Percentiles rank a stretch among this genome's conserved stretches.
Conservation (phyloP, 805 yeast genomes). For the Candida saitoana region DNA sequence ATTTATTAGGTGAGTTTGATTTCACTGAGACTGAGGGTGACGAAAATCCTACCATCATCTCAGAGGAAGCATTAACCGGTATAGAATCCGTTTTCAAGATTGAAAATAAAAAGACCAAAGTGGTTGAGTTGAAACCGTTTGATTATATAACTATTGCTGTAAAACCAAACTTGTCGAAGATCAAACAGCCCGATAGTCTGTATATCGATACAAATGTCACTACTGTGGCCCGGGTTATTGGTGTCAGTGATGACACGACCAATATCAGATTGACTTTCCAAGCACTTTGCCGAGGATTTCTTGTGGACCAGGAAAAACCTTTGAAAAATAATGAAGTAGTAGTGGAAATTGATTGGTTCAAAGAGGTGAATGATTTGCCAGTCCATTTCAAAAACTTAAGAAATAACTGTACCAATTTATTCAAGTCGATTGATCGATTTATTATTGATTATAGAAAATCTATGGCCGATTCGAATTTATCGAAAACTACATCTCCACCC, state of each 20-base stretch:
- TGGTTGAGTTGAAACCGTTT: slow-evolving; percentile 17
- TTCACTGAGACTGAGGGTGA: slow-evolving; percentile 20
- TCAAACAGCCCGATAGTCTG: slow-evolving; percentile 18
- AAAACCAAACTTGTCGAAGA: slow-evolving; percentile 27
- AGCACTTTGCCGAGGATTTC: slow-evolving; percentile 44
- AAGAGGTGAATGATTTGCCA: slow-evolving; percentile 14
- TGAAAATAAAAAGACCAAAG: slow-evolving; percentile 10
- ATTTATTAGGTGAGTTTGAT: slow-evolving; percentile 33
- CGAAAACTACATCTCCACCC: slow-evolving; percentile 4
- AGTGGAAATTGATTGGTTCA: slow-evolving; percentile 24
- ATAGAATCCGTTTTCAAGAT: slow-evolving; percentile 19
- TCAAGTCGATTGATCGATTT: slow-evolving; percentile 38
- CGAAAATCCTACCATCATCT: slow-evolving; percentile 19
- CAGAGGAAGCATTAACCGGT: slow-evolving; percentile 30
- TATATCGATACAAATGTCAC: slow-evolving; percentile 19
- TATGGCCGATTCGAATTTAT: slow-evolving; percentile 11
- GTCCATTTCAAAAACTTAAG: slow-evolving; percentile 17
- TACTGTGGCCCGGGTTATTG: slow-evolving; percentile 46
- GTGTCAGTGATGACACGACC: slow-evolving; percentile 41
- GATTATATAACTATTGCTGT: slow-evolving; percentile 39
- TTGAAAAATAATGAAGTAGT: slow-evolving; percentile 20
- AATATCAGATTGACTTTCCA: slow-evolving; percentile 45
- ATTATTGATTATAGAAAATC: slow-evolving; percentile 35
- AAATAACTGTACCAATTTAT: slow-evolving; percentile 16
- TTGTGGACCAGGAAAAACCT: slow-evolving; percentile 6